Evolutionary conservation across 495 filamentous ascomycete genomes (phyloP), one percentile per base, ranked within the genome.

Genomic region (Amniculicola lignicola): DNA sequence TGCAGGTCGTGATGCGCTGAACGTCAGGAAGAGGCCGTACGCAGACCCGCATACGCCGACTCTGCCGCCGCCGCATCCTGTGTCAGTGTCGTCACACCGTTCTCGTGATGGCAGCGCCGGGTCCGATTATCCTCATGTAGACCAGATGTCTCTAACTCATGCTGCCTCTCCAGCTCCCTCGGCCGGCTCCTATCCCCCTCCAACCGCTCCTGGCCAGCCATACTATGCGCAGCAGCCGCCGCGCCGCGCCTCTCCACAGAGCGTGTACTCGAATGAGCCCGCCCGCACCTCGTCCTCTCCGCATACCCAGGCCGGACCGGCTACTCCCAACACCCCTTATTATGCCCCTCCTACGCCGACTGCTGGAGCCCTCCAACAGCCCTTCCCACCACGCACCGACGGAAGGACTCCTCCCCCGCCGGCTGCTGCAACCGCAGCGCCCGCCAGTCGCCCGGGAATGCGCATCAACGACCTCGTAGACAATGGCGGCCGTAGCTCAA

Each of bases 11-110:
- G 57, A 59, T 53, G 27, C 58, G 37, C 35, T 43, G 36, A 41
- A n/a, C n/a, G n/a, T 43, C 56, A 55, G 59, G 53, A 73, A 72
- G 67, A 65, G 70, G 55, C 51, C 64, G 1, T 54, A 42, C 24
- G 53, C 64, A 23, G 67, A 70, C 55, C 70, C 70, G 48, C 70
- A 73, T 53, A 72, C 68, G 11, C 68, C 69, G 4, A 71, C 69
- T 18, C 56, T 70, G 14, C 66, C 70, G n/a, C 70, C 69, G 29
- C 69, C 69, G 29, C 66, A 70, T 53, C 67, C 69, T 53, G 68
- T 57, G 36, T 56, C 65, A 19, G 53, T 57, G 37, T 57, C 57
- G 45, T 54, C 57, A 41, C 50, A 60, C 29, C 54, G 42, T 53
- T 65, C 65, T 53, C 58, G 43, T 27, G 44, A n/a, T n/a, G n/a